Base-by-base conservation (phyloP, 306 rosid species). In the Quercus variabilis region DNA sequence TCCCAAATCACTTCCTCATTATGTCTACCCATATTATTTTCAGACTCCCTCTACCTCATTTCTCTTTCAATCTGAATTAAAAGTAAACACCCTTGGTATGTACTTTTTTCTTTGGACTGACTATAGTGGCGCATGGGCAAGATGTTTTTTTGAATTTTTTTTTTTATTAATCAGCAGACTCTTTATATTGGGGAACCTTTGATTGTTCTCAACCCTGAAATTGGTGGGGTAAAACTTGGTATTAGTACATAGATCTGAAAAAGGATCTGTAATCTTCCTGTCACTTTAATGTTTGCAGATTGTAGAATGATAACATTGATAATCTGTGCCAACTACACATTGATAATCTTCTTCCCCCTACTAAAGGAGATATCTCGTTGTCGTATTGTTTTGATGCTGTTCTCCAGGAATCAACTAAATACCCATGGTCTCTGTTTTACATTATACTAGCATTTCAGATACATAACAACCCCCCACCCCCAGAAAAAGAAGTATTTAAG, bases 141-240 rank as follows among this genome's bases (percentile, higher is more conserved):
- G 51, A 28, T 28, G 0, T 28, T 28, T 28, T n/a, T 28, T 28
- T 28, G 30, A 28, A 3, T n/a, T 28, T 28, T 28, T 28, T 28
- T 28, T 28, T 19, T 3, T 46, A 60, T 69, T 69, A 46, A 41
- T 51, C 25, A 58, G 9, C 35, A 31, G 1, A 31, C 31, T 43
- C 31, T 43, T 74, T 58, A 19, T 68, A 55, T 18, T 21, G 49
- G 55, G 33, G 67, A 58, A 63, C 80, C 14, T 21, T 10, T 59
- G 67, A 21, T 23, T 21, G 5, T 79, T 55, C 21, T 58, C 59
- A 76, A 67, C 74, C 41, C 49, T 35, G 13, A 63, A 74, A 78
- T 31, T 28, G 57, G 20, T 26, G 28, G 8, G 33, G 33, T 30
- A 3, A 26, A 1, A 1, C 25, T 26, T 26, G 28, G 28, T 26